Evolutionary conservation across 257 asterid genomes (phyloP).

Genomic region (Solanum peruvianum): DNA sequence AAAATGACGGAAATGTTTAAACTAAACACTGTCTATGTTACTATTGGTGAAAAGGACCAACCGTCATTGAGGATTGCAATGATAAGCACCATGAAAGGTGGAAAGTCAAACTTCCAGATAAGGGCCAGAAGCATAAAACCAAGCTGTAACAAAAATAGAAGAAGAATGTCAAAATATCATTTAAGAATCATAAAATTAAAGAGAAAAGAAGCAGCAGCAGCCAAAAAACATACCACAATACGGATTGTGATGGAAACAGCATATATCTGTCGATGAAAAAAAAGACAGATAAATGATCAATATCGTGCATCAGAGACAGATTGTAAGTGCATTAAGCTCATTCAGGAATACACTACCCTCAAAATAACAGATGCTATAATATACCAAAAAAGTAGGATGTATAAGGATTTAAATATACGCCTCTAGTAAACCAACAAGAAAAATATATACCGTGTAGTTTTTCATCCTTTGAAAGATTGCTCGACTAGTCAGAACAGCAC

Average conservation of each 20-base stretch:
- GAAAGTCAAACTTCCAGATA: constrained; percentile 93
- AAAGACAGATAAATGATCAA: neutral
- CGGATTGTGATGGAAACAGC: constrained; percentile 98
- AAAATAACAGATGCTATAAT: neutral
- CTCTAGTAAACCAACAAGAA: neutral
- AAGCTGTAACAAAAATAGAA: constrained; percentile 41
- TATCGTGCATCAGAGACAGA: neutral
- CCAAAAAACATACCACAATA: constrained; percentile 69
- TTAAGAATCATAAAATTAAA: neutral
- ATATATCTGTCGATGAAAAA: constrained; percentile 52
- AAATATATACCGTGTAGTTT: constrained; percentile 67
- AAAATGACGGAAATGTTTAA: neutral
- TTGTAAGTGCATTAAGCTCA: neutral
- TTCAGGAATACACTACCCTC: neutral
- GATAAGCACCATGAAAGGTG: constrained; percentile 99
- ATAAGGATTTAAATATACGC: neutral
- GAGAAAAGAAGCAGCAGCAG: neutral
- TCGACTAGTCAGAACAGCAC: constrained; percentile 95
- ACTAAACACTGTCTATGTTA: neutral
- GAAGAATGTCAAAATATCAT: constrained; percentile 1
- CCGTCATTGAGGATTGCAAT: constrained; percentile 96
- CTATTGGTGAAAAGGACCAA: constrained; percentile 9
- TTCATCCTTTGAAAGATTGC: constrained; percentile 98
- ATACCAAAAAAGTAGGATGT: neutral
- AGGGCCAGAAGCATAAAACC: constrained; percentile 96